Percentiles rank a stretch among this genome's conserved stretches.
These are phyloP conservation scores for Pyrenula massariospora DNA, from an alignment of 495 filamentous ascomycete genomes.

Conservation along the genomic window DNA sequence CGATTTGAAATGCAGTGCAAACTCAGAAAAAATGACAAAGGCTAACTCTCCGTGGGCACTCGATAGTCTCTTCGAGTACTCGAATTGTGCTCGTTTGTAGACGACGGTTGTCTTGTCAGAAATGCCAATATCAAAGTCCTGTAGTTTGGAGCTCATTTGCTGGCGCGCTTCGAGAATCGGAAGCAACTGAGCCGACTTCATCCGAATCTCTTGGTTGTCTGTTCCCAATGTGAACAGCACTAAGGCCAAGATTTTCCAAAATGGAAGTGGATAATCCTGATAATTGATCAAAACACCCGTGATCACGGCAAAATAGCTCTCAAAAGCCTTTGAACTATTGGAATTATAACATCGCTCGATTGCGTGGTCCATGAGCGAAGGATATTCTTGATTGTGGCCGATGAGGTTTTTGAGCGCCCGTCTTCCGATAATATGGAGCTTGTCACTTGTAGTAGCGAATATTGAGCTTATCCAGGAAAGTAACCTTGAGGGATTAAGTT, in stretches of 20 bases:
- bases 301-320: slow-evolving; percentile 93
- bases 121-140: slow-evolving; percentile 96
- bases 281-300: slow-evolving; percentile 74
- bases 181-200: slow-evolving; percentile 78
- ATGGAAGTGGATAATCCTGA: slow-evolving; percentile 65
- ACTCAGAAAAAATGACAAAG: slow-evolving; percentile 90
- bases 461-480: slow-evolving; percentile 91
- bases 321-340: slow-evolving; percentile 67
- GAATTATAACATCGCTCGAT: slow-evolving; percentile 78
- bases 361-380: slow-evolving; percentile 72
- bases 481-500: slow-evolving; percentile 87
- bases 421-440: slow-evolving; percentile 82
- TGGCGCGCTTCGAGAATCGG: slow-evolving; percentile 74
- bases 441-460: slow-evolving; percentile 79
- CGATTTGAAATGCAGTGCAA: slow-evolving; percentile 80
- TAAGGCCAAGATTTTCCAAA: slow-evolving; percentile 81
- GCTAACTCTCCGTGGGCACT: slow-evolving; percentile 79
- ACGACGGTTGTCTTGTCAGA: slow-evolving; percentile 97
- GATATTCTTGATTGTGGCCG: slow-evolving; percentile 74
- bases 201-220: slow-evolving; percentile 73
- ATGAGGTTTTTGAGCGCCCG: slow-evolving; percentile 86
- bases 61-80: slow-evolving; percentile 83
- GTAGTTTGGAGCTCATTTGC: slow-evolving; percentile 75
- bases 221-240: slow-evolving; percentile 86
- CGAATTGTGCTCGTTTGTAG: slow-evolving; percentile 93